Percentiles rank a stretch among this genome's conserved stretches.
Evolutionary conservation across 169 alveolate genomes (phyloP).

Genomic region (Plasmodium billcollinsi): DNA sequence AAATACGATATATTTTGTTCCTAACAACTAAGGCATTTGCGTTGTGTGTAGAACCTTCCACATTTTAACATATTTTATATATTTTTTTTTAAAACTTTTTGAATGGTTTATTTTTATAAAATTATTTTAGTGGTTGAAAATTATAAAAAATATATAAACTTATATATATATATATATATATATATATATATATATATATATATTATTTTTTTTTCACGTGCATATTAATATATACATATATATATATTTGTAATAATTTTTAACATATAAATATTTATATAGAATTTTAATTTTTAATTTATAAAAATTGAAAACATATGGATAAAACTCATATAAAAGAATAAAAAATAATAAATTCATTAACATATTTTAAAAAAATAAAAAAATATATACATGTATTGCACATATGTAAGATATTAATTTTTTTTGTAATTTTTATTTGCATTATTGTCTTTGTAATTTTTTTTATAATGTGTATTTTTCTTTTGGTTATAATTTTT

Average conservation of each 20-base stretch:
- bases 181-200: not conserved
- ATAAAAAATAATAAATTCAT: no score
- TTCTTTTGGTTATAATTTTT: conserved; percentile 51
- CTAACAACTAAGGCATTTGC: no score
- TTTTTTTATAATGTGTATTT: conserved; percentile 53
- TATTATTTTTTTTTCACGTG: not conserved
- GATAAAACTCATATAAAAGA: no score
- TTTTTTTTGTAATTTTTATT: conserved; percentile 30
- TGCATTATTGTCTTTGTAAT: conserved; percentile 37
- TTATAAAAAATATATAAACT: not conserved
- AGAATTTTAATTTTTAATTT: not conserved
- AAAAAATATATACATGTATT: not conserved
- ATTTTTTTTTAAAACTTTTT: no score
- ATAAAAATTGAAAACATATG: no score
- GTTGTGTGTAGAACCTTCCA: no score
- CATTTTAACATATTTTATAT: no score
- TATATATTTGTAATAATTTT: not conserved
- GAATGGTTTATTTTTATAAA: not conserved
- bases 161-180: not conserved
- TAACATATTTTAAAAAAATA: not conserved
- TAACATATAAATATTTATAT: not conserved
- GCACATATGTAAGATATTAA: conserved; percentile 7
- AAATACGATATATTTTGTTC: no score
- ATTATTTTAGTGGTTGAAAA: conserved; percentile 3
- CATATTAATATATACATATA: no score